Percentiles rank a stretch among this genome's conserved stretches.
phyloP scores from a whole-genome alignment of 371 early-diverging fungal species.

The Chytridium lagenaria region DNA sequence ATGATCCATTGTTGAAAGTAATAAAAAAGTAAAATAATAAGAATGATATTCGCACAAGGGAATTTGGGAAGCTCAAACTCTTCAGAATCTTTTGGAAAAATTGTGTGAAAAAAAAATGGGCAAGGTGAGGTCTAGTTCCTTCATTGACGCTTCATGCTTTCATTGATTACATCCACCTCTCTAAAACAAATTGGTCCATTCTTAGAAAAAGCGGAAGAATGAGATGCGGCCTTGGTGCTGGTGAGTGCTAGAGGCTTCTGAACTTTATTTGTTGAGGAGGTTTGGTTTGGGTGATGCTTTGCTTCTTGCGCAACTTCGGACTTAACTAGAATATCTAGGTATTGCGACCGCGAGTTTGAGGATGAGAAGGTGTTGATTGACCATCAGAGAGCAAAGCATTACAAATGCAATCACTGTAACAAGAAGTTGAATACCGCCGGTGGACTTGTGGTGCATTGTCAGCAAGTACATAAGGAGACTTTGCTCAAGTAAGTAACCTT shows the following conservation, averaged over 20 bases:
- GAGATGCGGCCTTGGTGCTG: slow-evolving; percentile 81
- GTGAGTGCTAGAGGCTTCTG: slow-evolving; percentile 44
- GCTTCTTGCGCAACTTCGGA: too few species aligned
- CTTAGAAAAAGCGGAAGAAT: slow-evolving; percentile 60
- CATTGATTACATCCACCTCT: neutral
- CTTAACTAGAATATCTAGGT: too few species aligned
- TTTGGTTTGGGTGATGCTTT: too few species aligned
- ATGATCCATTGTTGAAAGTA: slow-evolving; percentile 2
- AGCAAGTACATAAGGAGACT: slow-evolving; percentile 92
- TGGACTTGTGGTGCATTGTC: slow-evolving; percentile 89
- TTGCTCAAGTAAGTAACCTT: slow-evolving; percentile 65
- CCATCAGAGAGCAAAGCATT: slow-evolving; percentile 93
- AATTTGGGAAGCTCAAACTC: too few species aligned
- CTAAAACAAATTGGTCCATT: too few species aligned
- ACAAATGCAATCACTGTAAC: slow-evolving; percentile 85
- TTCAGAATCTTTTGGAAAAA: too few species aligned
- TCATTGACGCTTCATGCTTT: neutral
- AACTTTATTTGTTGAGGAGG: too few species aligned
- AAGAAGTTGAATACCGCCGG: slow-evolving; percentile 90
- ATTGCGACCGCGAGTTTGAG: slow-evolving; percentile 96
- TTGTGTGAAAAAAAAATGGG: slow-evolving; percentile 4
- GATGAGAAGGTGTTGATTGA: slow-evolving; percentile 92
- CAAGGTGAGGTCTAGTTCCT: neutral
- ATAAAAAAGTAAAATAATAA: neutral
- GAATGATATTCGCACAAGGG: neutral